Evolutionary conservation across 2,329 filamentous ascomycete genomes (phyloP).

Genomic region (Trichoderma sp.): DNA sequence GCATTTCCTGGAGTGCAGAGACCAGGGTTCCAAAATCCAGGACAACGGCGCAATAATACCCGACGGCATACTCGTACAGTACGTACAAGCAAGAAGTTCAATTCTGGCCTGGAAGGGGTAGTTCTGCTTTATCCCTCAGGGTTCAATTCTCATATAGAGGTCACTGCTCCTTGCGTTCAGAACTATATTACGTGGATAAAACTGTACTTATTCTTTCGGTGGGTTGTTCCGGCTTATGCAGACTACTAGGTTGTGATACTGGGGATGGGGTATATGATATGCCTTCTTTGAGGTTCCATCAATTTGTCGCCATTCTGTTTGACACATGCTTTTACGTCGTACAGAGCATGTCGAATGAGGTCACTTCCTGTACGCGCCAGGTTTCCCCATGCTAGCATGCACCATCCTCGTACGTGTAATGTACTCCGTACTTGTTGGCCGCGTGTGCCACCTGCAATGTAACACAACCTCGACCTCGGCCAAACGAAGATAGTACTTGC

Average conservation of each 20-base stretch:
- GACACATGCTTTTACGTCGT: not conserved
- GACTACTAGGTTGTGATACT: not conserved
- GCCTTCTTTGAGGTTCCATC: not conserved
- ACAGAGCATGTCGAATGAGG: not conserved
- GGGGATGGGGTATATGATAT: not conserved
- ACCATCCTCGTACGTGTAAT: not conserved
- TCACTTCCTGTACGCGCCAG: not conserved
- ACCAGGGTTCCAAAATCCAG: not conserved
- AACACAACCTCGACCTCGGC: not conserved
- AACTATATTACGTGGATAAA: not conserved
- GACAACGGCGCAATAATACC: not conserved
- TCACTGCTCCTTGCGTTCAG: no score
- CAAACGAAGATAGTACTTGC: not conserved
- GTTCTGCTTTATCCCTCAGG: not conserved
- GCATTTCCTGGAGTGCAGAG: constrained; percentile 14
- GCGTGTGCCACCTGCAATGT: constrained; percentile 10
- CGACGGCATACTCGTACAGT: not conserved
- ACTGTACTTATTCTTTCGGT: not conserved
- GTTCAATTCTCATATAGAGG: not conserved
- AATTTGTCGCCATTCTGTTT: not conserved
- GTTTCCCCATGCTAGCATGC: not conserved
- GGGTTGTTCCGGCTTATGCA: not conserved
- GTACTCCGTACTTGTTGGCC: not conserved
- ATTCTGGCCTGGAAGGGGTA: no score
- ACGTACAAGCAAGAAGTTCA: not conserved